A percentile compares a stretch with the other conserved stretches of the same genome.
These are phyloP conservation scores for Aphanomyces astaci DNA, from an alignment of 352 stramenopile genomes.

Conservation along the genomic window DNA sequence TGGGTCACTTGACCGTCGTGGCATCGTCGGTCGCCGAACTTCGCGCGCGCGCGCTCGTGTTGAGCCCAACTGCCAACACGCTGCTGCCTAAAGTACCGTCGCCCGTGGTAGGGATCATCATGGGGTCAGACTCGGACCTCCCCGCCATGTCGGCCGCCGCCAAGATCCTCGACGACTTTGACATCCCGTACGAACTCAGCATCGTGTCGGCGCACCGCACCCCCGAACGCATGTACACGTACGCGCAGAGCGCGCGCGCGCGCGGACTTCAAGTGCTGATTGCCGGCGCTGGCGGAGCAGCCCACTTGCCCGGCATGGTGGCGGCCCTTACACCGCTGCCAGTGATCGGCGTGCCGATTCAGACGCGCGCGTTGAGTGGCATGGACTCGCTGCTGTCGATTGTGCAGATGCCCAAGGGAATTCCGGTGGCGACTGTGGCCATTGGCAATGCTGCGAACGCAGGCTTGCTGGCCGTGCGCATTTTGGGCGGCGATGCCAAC, in stretches of 20 bases:
- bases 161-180: slow-evolving; percentile 93
- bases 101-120: slow-evolving; percentile 81
- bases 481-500: slow-evolving; percentile 79
- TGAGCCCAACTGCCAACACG: slow-evolving; percentile 30
- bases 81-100: background rate
- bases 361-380: slow-evolving; percentile 95
- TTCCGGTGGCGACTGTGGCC: slow-evolving; percentile 97
- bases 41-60: slow-evolving; percentile 45
- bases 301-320: slow-evolving; percentile 95
- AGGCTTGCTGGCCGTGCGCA: slow-evolving; percentile 94
- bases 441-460: slow-evolving; percentile 98
- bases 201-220: slow-evolving; percentile 99
- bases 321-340: slow-evolving; percentile 74
- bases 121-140: slow-evolving; percentile 94
- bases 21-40: slow-evolving; percentile 82
- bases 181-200: slow-evolving; percentile 93
- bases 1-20: slow-evolving; percentile 96
- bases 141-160: slow-evolving; percentile 94
- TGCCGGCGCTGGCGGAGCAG: slow-evolving; percentile 94
- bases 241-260: slow-evolving; percentile 83
- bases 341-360: slow-evolving; percentile 96
- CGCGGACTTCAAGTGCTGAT: slow-evolving; percentile 91
- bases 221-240: slow-evolving; percentile 93
- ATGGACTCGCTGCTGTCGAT: slow-evolving; percentile 98
- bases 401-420: slow-evolving; percentile 97